Conservation (phyloP, 2,329 filamentous ascomycete genomes). For the Camptophora hylomeconis region DNA sequence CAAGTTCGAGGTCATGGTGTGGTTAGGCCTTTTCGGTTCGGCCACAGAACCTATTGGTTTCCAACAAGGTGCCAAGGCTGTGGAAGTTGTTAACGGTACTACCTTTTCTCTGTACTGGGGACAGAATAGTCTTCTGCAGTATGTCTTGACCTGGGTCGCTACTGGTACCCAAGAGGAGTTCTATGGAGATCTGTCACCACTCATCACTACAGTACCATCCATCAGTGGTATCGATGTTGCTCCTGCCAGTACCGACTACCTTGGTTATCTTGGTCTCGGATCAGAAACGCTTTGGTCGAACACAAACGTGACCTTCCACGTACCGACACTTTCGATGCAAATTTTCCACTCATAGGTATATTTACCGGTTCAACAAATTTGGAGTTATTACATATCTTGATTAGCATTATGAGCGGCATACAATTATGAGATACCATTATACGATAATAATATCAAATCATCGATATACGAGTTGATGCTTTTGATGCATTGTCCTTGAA, state of each 20-base stretch:
- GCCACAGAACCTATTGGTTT: conserved; percentile 38
- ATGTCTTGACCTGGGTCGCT: conserved; percentile 40
- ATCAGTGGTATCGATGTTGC: conserved; percentile 23
- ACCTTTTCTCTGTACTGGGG: conserved; percentile 33
- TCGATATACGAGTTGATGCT: no score
- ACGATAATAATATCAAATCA: no score
- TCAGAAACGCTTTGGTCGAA: conserved; percentile 35
- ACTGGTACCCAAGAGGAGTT: conserved; percentile 27
- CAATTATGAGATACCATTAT: no score
- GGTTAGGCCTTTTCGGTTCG: conserved; percentile 37
- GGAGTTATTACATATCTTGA: no score
- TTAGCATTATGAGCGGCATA: no score
- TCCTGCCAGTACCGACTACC: conserved; percentile 31
- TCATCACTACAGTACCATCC: conserved; percentile 30
- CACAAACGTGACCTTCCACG: conserved; percentile 37
- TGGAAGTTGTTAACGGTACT: conserved; percentile 28
- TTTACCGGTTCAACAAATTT: no score
- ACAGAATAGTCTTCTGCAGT: conserved; percentile 29
- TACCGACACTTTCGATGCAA: conserved; percentile 23
- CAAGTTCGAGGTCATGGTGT: conserved; percentile 44
- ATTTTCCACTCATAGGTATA: conserved; percentile 11
- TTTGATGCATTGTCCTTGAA: no score
- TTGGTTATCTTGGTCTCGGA: conserved; percentile 41
- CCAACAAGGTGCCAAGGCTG: conserved; percentile 21
- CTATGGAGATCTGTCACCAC: conserved; percentile 33